Evolutionary conservation across 768 basidiomycete species (phyloP), one percentile per base, ranked within the genome.

Genomic region (Cystofilobasidium bisporidii): DNA sequence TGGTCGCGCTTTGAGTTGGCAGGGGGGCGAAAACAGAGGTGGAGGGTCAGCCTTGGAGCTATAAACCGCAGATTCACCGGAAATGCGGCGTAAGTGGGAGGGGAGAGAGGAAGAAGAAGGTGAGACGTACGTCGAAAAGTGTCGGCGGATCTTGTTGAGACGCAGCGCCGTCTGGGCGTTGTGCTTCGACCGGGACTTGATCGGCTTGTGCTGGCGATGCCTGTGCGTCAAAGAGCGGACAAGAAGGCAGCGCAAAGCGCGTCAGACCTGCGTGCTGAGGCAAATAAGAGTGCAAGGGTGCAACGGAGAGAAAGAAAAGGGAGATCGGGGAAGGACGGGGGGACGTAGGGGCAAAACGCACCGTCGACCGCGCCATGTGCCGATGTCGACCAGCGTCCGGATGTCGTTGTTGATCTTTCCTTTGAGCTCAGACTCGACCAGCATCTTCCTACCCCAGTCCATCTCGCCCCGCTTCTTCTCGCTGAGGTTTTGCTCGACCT

Each of bases 301-400:
- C 3, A 30, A 20, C 18, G 26, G 45, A 4, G 32, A 71, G n/a
- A n/a, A n/a, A n/a, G n/a, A n/a, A n/a, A n/a, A n/a, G n/a, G n/a
- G n/a, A n/a, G n/a, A n/a, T n/a, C n/a, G n/a, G n/a, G n/a, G n/a
- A n/a, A n/a, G n/a, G n/a, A n/a, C n/a, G n/a, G n/a, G n/a, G n/a
- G n/a, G n/a, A n/a, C n/a, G n/a, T n/a, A n/a, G n/a, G n/a, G n/a
- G n/a, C n/a, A n/a, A n/a, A n/a, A n/a, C 75, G 67, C 43, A 78
- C 77, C 92, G 81, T 80, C 85, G 85, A 60, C 96, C 96, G 61
- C 90, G 85, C 77, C 94, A 93, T 72, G 87, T 91, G 58, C 94
- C 94, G 77, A 98, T 91, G 83, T 87, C 87, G 70, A 90, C 81
- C 78, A 92, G 85, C 79, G 96, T 92, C 8, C 84, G 85, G 76